Evolutionary conservation across 495 filamentous ascomycete species (phyloP).

Genomic region (Neurospora sp.): DNA sequence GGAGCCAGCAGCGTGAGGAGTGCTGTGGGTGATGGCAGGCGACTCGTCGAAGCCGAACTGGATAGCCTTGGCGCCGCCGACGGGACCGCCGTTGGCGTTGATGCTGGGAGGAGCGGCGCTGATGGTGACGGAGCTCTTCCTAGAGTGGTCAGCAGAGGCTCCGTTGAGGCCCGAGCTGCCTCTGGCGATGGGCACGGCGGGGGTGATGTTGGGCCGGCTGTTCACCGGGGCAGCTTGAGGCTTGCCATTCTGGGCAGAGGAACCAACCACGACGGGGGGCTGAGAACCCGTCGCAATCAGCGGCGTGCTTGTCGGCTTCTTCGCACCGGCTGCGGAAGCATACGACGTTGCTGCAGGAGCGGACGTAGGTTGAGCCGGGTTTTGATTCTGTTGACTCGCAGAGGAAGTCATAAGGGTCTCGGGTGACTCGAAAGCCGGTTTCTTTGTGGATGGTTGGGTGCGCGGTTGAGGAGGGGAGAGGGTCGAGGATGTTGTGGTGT

Average conservation of each 20-base stretch:
- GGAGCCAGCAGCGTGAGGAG: constrained; percentile 42
- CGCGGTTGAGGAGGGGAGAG: constrained; percentile 3
- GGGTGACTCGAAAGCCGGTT: constrained; percentile 27
- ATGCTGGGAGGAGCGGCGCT: constrained; percentile 65
- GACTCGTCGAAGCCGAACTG: constrained; percentile 76
- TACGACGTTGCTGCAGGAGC: constrained; percentile 55
- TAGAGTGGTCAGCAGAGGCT: constrained; percentile 53
- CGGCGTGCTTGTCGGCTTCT: constrained; percentile 56
- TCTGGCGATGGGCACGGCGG: constrained; percentile 62
- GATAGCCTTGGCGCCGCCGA: constrained; percentile 44
- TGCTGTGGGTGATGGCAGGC: constrained; percentile 54
- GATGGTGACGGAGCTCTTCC: constrained; percentile 83
- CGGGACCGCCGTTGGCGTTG: constrained; percentile 62
- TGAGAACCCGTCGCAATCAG: constrained; percentile 62
- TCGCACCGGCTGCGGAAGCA: constrained; percentile 64
- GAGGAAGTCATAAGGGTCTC: constrained; percentile 40
- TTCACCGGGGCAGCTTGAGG: constrained; percentile 71
- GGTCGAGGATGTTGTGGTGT: constrained; percentile 5
- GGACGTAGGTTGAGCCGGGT: constrained; percentile 49
- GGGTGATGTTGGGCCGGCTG: constrained; percentile 64
- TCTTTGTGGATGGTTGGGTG: constrained; percentile 8
- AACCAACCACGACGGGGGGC: constrained; percentile 57
- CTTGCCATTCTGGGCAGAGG: constrained; percentile 74
- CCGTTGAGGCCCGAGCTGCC: constrained; percentile 49
- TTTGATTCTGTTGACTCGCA: constrained; percentile 39